Percentiles rank a stretch among this genome's conserved stretches.
phyloP scores from a whole-genome alignment of 495 filamentous ascomycete genomes.

The Neurospora cerealis region DNA sequence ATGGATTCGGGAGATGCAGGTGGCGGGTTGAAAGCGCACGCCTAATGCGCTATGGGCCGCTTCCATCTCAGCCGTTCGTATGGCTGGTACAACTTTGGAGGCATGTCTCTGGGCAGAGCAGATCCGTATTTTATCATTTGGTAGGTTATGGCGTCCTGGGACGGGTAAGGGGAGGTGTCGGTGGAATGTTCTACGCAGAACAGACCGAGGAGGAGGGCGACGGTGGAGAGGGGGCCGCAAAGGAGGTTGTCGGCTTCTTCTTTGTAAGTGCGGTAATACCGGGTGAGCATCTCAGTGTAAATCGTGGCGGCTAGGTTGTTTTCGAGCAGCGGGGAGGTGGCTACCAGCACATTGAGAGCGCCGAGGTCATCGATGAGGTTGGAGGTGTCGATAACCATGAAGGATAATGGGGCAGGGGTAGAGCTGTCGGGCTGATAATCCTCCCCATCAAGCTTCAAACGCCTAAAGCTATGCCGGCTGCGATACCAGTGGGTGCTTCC shows the following conservation, averaged over 20 bases:
- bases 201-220: slow-evolving; percentile 17
- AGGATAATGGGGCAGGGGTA: slow-evolving; percentile 11
- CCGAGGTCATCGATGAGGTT: slow-evolving; percentile 14
- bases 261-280: slow-evolving; percentile 1
- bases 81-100: slow-evolving; percentile 16
- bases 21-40: slow-evolving; percentile 5
- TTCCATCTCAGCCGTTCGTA: slow-evolving; percentile 1
- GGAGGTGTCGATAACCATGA: slow-evolving; percentile 21
- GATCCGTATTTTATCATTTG: neutral
- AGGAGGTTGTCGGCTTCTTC: slow-evolving; percentile 12
- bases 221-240: slow-evolving; percentile 8
- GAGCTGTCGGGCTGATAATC: slow-evolving; percentile 2
- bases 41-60: neutral
- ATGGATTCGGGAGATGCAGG: neutral
- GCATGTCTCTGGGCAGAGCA: slow-evolving; percentile 6
- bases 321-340: slow-evolving; percentile 14
- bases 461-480: neutral
- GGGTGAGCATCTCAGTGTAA: slow-evolving; percentile 14
- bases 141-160: slow-evolving; percentile 6
- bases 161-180: slow-evolving; percentile 16
- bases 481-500: neutral
- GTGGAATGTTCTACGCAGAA: slow-evolving; percentile 18
- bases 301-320: slow-evolving; percentile 11
- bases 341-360: slow-evolving; percentile 15
- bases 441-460: slow-evolving; percentile 6